These are phyloP conservation scores for Symbiodinium pilosum DNA, from an alignment of 73 alveolate genomes.

Conservation along the genomic window DNA sequence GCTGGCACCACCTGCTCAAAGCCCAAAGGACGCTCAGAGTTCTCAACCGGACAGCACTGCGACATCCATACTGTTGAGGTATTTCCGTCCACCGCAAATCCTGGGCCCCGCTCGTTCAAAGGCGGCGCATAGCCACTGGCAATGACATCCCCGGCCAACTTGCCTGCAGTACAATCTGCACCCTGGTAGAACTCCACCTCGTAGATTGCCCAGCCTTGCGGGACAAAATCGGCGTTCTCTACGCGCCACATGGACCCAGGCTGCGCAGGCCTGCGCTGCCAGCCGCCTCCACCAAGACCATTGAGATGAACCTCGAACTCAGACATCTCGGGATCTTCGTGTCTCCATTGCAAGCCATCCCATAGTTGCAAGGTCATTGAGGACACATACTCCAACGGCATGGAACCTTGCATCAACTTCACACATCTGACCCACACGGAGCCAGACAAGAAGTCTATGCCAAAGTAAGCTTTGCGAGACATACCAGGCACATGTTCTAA, in stretches of 20 bases:
- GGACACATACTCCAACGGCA: conserved; percentile 26
- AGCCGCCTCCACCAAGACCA: conserved; percentile 85
- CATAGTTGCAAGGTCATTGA: conserved; percentile 30
- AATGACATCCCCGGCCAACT: conserved; percentile 40
- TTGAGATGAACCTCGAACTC: conserved; percentile 14
- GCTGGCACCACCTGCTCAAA: not conserved
- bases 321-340: conserved; percentile 55
- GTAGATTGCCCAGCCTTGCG: conserved; percentile 82
- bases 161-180: conserved; percentile 35
- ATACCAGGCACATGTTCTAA: conserved; percentile 10
- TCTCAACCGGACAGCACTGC: conserved; percentile 70
- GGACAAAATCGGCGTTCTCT: conserved; percentile 61
- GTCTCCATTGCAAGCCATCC: conserved; percentile 45
- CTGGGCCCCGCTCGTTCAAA: conserved; percentile 19
- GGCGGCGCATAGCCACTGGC: conserved; percentile 90
- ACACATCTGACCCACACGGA: conserved; percentile 43
- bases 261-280: conserved; percentile 78
- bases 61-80: conserved; percentile 78
- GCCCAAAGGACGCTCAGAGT: conserved; percentile 19
- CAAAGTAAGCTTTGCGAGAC: conserved; percentile 13
- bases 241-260: conserved; percentile 91
- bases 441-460: conserved; percentile 42
- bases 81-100: conserved; percentile 18
- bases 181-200: conserved; percentile 59
- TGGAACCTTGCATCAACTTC: conserved; percentile 66